Percentiles rank a stretch among this genome's conserved stretches.
These are phyloP conservation scores for Panicum miliaceum DNA, from an alignment of 176 grass and related monocot species.

Conservation along the genomic window DNA sequence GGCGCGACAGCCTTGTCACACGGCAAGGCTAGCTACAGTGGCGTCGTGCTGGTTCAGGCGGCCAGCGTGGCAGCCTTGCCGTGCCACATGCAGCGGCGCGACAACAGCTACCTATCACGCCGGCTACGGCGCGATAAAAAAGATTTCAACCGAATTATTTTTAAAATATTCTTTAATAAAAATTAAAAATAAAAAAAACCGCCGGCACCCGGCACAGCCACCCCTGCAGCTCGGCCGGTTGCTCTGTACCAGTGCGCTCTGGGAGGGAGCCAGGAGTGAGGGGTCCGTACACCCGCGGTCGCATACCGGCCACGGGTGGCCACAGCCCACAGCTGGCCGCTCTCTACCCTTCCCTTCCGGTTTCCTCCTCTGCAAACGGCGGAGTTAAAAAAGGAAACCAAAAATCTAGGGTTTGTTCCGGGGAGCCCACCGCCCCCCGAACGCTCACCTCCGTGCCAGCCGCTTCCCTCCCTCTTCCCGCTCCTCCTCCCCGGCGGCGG, in stretches of 20 bases:
- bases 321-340: not conserved
- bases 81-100: no score
- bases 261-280: no score
- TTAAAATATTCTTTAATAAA: no score
- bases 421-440: not conserved
- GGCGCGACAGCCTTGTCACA: no score
- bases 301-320: not conserved
- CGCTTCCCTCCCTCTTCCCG: not conserved
- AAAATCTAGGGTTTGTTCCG: constrained; percentile 46
- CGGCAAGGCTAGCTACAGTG: no score
- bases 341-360: not conserved
- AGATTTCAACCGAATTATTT: no score
- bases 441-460: constrained; percentile 1
- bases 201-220: not conserved
- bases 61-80: no score
- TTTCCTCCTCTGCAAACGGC: not conserved
- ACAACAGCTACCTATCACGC: no score
- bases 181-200: no score
- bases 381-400: not conserved
- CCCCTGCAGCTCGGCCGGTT: not conserved
- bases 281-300: not conserved
- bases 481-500: not conserved
- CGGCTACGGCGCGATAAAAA: no score
- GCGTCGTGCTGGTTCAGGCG: no score
- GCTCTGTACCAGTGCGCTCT: not conserved